A percentile compares a stretch with the other conserved stretches of the same genome.
These are phyloP conservation scores for Agapanthus africanus DNA, from an alignment of 106 monocot genomes.

Conservation along the genomic window DNA sequence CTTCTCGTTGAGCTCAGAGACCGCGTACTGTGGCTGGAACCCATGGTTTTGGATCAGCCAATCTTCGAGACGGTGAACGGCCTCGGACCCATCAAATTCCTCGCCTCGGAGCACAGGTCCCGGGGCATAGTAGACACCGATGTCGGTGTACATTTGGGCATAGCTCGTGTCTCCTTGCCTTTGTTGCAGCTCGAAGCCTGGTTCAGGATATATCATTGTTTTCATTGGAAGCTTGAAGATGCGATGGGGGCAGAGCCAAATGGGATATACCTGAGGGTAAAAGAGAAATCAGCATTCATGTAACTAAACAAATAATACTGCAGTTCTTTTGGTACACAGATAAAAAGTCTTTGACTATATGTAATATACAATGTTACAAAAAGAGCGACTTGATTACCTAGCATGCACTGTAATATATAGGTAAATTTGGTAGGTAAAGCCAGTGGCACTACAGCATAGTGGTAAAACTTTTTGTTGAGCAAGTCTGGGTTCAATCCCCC, in stretches of 20 bases:
- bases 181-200: slow-evolving; percentile 26
- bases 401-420: too few species aligned
- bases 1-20: slow-evolving; percentile 38
- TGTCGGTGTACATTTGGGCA: slow-evolving; percentile 39
- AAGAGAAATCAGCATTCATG: too few species aligned
- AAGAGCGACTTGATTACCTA: too few species aligned
- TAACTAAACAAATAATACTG: too few species aligned
- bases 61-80: slow-evolving; percentile 21
- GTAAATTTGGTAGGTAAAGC: too few species aligned
- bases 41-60: slow-evolving; percentile 39
- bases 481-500: too few species aligned
- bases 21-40: slow-evolving; percentile 31
- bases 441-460: too few species aligned
- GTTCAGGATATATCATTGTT: slow-evolving; percentile 31
- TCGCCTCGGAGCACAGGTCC: slow-evolving; percentile 28
- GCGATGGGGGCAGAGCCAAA: slow-evolving; percentile 26
- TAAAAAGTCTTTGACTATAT: too few species aligned
- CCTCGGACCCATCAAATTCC: slow-evolving; percentile 21
- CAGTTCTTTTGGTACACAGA: too few species aligned
- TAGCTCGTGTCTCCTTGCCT: slow-evolving; percentile 39
- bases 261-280: slow-evolving; percentile 36
- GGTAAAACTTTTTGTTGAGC: too few species aligned
- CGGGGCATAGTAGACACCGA: slow-evolving; percentile 28
- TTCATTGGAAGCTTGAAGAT: slow-evolving; percentile 25
- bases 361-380: too few species aligned